These are phyloP conservation scores for Rauvolfia tetraphylla DNA, from an alignment of 257 asterid genomes.

Conservation along the genomic window DNA sequence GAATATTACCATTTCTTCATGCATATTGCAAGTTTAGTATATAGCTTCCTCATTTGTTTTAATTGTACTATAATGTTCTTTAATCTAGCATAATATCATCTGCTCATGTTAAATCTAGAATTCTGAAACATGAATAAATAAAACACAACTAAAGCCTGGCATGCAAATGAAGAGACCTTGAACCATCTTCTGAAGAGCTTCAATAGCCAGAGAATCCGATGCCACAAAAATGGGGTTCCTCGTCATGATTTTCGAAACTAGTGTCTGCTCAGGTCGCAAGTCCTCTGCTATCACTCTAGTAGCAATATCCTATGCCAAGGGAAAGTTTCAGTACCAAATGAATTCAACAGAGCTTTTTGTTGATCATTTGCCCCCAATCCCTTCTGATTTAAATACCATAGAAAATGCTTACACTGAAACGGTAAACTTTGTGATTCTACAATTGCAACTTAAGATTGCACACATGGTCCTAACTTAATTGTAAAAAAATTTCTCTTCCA, in stretches of 20 bases:
- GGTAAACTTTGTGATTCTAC: neutral
- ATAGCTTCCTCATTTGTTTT: neutral
- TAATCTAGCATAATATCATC: neutral
- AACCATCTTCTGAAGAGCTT: constrained; percentile 98
- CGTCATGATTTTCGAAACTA: constrained; percentile 86
- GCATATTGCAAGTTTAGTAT: neutral
- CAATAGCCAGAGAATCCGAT: constrained; percentile 85
- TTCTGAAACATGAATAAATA: constrained; percentile 6
- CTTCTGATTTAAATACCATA: neutral
- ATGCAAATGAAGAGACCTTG: constrained; percentile 54
- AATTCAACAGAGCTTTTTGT: neutral
- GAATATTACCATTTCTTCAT: neutral
- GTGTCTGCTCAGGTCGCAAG: constrained; percentile 79
- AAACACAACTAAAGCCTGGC: neutral
- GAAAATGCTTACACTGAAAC: neutral
- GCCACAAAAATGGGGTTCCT: constrained; percentile 89
- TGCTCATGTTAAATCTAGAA: neutral
- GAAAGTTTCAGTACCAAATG: neutral
- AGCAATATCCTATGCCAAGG: constrained; percentile 65
- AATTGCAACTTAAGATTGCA: neutral
- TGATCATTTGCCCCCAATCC: no score
- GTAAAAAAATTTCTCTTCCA: neutral
- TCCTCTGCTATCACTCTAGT: constrained; percentile 95
- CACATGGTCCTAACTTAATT: neutral
- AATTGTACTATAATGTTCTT: neutral